Evolutionary conservation across 495 filamentous ascomycete species (phyloP).

Genomic region (Neurospora terricola): DNA sequence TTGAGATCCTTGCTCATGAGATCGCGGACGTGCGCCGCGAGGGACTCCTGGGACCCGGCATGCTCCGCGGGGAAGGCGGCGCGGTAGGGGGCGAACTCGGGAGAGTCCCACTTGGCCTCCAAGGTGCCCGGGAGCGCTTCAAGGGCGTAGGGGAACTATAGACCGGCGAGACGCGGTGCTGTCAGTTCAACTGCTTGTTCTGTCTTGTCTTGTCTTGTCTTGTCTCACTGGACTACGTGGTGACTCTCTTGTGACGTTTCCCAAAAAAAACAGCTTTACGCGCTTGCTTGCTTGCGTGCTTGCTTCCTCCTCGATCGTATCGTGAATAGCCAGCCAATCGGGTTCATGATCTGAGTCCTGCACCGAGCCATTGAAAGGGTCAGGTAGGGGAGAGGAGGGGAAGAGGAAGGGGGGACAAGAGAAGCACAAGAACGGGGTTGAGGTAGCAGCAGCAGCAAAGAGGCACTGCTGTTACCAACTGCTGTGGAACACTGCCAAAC

Average conservation of each 20-base stretch:
- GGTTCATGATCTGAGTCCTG: background rate
- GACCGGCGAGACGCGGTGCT: background rate
- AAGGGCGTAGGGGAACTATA: conserved; percentile 63
- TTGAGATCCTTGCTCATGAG: conserved; percentile 59
- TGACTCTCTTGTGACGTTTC: background rate
- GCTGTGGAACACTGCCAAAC: background rate
- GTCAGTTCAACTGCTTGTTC: background rate
- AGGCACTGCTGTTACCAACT: background rate
- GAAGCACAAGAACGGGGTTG: background rate
- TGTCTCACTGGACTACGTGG: background rate
- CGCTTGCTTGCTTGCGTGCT: background rate
- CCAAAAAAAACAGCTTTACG: background rate
- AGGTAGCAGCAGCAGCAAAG: background rate
- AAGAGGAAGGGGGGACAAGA: background rate
- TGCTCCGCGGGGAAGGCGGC: conserved; percentile 53
- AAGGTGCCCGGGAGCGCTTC: conserved; percentile 46
- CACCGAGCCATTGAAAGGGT: background rate
- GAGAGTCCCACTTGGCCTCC: conserved; percentile 47
- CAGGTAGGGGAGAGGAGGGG: background rate
- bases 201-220: background rate
- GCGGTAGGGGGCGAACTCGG: conserved; percentile 47
- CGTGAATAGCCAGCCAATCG: background rate
- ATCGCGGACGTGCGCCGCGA: conserved; percentile 50
- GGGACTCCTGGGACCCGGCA: conserved; percentile 35
- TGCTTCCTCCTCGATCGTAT: background rate